Percentiles rank a stretch among this genome's conserved stretches.
phyloP scores from a whole-genome alignment of 148 eudicot genomes.

The Hydrangea macrophylla region DNA sequence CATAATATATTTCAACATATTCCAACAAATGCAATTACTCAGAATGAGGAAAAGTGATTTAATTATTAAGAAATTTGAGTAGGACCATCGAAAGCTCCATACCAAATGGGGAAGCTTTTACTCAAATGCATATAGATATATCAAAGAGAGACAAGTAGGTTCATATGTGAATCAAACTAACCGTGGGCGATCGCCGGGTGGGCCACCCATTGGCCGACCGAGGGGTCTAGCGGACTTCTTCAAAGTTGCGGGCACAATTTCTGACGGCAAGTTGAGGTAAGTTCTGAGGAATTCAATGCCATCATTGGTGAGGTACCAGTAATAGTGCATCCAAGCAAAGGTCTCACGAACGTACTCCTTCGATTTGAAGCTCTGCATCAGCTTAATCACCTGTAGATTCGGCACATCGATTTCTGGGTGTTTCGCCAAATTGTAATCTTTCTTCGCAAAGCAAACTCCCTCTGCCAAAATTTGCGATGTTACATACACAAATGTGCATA shows the following conservation, averaged over 20 bases:
- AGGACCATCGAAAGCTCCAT: no score
- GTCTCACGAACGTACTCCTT: conserved; percentile 43
- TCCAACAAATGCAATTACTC: no score
- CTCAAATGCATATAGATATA: no score
- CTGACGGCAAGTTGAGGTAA: conserved; percentile 79
- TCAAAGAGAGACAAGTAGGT: no score
- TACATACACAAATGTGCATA: no score
- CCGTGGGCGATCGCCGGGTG: conserved; percentile 79
- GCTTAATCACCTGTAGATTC: conserved; percentile 3
- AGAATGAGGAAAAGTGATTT: no score
- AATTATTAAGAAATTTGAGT: no score
- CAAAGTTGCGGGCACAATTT: conserved; percentile 86
- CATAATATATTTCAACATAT: no score
- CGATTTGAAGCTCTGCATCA: no score
- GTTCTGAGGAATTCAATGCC: conserved; percentile 85
- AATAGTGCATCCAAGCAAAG: conserved; percentile 89
- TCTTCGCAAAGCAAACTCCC: conserved; percentile 78
- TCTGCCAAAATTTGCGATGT: conserved; percentile 24
- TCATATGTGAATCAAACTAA: conserved; percentile 14
- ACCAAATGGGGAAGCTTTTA: no score
- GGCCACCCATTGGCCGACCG: conserved; percentile 72
- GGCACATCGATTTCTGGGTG: neutral
- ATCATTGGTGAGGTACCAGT: conserved; percentile 78
- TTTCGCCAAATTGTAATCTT: conserved; percentile 63
- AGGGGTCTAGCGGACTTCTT: conserved; percentile 67